Conservation (phyloP, 2,329 filamentous ascomycete species). For the Cercospora sesami region DNA sequence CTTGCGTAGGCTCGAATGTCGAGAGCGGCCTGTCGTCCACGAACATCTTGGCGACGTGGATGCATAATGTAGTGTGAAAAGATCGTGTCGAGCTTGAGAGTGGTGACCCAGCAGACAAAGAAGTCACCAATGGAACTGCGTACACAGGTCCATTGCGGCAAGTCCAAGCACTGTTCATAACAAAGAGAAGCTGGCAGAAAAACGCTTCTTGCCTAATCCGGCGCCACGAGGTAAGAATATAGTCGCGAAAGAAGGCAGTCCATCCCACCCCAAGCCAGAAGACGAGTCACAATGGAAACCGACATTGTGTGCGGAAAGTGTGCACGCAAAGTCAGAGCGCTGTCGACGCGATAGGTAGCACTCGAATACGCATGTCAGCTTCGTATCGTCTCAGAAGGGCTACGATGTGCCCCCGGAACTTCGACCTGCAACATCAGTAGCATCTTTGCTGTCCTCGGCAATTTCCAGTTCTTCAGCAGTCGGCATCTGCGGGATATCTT, state of each 20-base stretch:
- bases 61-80: neutral
- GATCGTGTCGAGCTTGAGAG: neutral
- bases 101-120: constrained; percentile 13
- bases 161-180: neutral
- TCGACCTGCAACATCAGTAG: neutral
- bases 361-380: neutral
- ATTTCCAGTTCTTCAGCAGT: constrained; percentile 48
- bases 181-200: constrained; percentile 12
- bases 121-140: neutral
- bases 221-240: neutral
- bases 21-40: constrained; percentile 31
- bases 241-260: neutral
- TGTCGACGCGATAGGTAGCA: neutral
- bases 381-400: neutral
- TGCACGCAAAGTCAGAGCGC: neutral
- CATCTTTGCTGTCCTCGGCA: constrained; percentile 21
- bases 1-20: constrained; percentile 25
- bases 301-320: neutral
- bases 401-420: neutral
- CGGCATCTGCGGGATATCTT: constrained; percentile 47
- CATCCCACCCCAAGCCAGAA: neutral
- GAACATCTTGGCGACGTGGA: constrained; percentile 25
- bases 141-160: neutral
- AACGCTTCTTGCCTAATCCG: neutral
- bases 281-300: neutral